Base-by-base conservation (phyloP, 2,329 filamentous ascomycete genomes). In the Cladosporium austrohemisphaericum region DNA sequence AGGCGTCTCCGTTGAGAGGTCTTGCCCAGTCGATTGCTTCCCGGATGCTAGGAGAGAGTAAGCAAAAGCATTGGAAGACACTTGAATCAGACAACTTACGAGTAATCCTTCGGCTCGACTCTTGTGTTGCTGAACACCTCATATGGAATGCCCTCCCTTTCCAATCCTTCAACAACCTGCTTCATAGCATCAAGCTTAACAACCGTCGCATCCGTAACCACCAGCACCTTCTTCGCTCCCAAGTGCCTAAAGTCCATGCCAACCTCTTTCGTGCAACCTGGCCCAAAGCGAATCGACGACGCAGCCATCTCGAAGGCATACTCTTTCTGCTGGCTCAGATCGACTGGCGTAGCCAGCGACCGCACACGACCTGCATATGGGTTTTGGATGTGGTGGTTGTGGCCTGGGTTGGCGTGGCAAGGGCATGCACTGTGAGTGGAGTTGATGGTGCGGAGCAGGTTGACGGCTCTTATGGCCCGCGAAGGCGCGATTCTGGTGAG, bases 301-400 rank as follows among this genome's bases (percentile, higher is more conserved):
- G 93, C 90, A 0, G 93, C 93, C 92, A 98, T 95, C 69, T 98
- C 93, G 65, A 98, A 98, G 11, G 93, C 93, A 72, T 98, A 98
- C 68, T 98, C 93, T 67, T 94, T 95, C 63, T 90, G 80, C 56
- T 83, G 79, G 2, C 80, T 78, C 7, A 77, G 71, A 61, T 89
- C 84, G 22, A 86, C 72, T 0, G 91, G 88, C 0, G 88, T 92
- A n/a, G 88, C 90, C 52, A 91, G 71, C 52, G 52, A 56, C 8
- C 63, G 79, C 74, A 32, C 80, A 71, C 32, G 76, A 18, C 63
- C 63, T 13, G 76, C 31, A 77, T 78, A 70, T 79, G 78, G 58
- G 76, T 75, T 65, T 18, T 53, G 38, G 33, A 76, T 65, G 53
- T 69, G 66, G 54, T 76, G 58, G 36, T 62, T 58, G 58, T 91